phyloP scores from a whole-genome alignment of 108 stramenopile species.

The Skeletonema costatum region DNA sequence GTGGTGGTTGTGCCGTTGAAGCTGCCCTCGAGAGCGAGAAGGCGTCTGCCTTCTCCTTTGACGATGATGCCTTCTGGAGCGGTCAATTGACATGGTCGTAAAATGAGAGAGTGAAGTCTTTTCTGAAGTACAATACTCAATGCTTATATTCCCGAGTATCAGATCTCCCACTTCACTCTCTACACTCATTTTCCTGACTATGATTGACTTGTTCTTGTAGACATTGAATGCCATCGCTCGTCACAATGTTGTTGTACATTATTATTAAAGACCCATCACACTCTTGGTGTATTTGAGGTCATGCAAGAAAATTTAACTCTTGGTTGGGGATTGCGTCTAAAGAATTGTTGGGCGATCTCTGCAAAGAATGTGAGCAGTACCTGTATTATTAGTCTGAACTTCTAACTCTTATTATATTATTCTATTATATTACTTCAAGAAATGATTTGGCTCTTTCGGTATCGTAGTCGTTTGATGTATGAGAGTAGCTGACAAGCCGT shows the following conservation, averaged over 20 bases:
- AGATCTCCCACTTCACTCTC: constrained; percentile 10
- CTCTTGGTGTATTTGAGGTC: constrained; percentile 4
- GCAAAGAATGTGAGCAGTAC: constrained; percentile 9
- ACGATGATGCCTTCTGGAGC: constrained; percentile 45
- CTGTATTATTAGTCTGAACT: constrained; percentile 37
- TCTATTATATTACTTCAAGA: neutral
- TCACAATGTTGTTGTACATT: neutral
- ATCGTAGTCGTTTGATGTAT: neutral
- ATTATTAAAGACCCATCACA: neutral
- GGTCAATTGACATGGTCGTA: constrained; percentile 46
- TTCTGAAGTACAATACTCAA: neutral
- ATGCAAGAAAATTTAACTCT: constrained; percentile 32
- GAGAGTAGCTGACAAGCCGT: no score
- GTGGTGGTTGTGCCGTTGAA: constrained; percentile 18
- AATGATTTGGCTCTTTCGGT: neutral
- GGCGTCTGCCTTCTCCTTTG: constrained; percentile 18
- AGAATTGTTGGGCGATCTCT: constrained; percentile 17
- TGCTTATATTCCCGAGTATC: constrained; percentile 28
- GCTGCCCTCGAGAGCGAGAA: constrained; percentile 8
- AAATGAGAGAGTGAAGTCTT: constrained; percentile 9
- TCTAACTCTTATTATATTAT: neutral
- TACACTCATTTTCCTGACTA: constrained; percentile 2
- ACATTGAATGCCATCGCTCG: neutral
- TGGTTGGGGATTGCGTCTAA: constrained; percentile 5
- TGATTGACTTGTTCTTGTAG: constrained; percentile 11